Evolutionary conservation across 331 rosid species (phyloP).

Genomic region (Quercus lobata): DNA sequence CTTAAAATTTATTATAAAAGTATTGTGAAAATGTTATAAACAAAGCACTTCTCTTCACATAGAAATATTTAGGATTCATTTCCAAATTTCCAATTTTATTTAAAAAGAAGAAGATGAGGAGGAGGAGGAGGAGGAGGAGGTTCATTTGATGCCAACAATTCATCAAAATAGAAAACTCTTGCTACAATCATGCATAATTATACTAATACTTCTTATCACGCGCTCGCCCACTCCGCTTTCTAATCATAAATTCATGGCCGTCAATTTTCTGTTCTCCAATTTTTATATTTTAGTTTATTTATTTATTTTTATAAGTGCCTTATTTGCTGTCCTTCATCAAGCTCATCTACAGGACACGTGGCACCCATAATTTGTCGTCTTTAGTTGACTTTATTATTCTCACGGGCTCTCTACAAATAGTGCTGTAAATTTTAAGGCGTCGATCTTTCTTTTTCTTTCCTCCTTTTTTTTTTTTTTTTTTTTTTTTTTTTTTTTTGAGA

Average conservation of each 20-base stretch:
- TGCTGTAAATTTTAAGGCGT: not conserved
- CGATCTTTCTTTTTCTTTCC: not conserved
- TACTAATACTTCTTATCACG: not conserved
- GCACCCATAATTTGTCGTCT: too few species aligned
- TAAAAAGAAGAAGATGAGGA: too few species aligned
- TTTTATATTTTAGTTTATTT: not conserved
- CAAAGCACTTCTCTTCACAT: fast-evolving
- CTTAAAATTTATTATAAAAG: too few species aligned
- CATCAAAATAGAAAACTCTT: not conserved
- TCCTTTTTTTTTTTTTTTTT: not conserved
- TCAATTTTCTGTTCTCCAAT: not conserved
- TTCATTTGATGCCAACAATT: too few species aligned
- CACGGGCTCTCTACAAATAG: not conserved
- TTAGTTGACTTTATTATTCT: not conserved
- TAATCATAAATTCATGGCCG: not conserved
- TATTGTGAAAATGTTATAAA: fast-evolving
- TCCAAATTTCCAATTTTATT: too few species aligned
- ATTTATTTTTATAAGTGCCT: not conserved
- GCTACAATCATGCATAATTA: not conserved
- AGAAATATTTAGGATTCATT: too few species aligned
- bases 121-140: fast-evolving
- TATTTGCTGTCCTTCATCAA: not conserved
- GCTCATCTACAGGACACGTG: not conserved
- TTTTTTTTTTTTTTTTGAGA: too few species aligned
- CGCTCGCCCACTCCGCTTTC: not conserved